Conservation (phyloP, 140 eudicot genomes). For the Stevia rebaudiana region DNA sequence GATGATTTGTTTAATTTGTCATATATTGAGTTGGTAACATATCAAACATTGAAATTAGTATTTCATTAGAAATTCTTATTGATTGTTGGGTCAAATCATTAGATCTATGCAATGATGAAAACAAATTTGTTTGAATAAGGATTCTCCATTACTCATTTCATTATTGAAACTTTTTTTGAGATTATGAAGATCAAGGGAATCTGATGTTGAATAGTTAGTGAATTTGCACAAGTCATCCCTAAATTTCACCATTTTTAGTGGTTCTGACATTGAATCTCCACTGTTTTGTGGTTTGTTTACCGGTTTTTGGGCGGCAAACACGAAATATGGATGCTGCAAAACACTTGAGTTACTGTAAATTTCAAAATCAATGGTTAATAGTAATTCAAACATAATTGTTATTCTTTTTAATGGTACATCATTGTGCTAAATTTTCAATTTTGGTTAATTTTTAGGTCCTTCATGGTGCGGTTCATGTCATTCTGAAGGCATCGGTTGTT, state of each 20-base stretch:
- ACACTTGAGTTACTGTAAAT: background rate
- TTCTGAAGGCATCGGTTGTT: constrained; percentile 57
- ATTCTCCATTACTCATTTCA: background rate
- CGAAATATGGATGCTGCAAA: background rate
- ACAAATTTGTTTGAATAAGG: background rate
- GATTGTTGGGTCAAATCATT: constrained; percentile 6
- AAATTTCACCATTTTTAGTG: constrained; percentile 12
- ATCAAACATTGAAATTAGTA: background rate
- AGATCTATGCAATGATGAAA: background rate
- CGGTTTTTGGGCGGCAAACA: background rate
- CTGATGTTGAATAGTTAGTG: background rate
- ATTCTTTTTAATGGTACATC: background rate
- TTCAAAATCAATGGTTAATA: background rate
- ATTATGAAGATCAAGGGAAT: constrained; percentile 9
- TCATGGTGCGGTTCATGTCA: constrained; percentile 50
- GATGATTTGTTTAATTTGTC: background rate
- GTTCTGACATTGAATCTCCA: background rate
- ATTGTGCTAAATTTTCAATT: background rate
- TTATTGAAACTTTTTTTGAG: background rate
- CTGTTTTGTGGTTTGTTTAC: background rate
- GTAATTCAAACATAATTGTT: background rate
- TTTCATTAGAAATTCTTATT: constrained; percentile 2
- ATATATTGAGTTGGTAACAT: constrained; percentile 7
- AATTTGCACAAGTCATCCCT: background rate
- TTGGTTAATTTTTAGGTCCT: constrained; percentile 33